A percentile compares a stretch with the other conserved stretches of the same genome.
phyloP scores from a whole-genome alignment of 495 filamentous ascomycete species.

The Tetracladium setigerum region DNA sequence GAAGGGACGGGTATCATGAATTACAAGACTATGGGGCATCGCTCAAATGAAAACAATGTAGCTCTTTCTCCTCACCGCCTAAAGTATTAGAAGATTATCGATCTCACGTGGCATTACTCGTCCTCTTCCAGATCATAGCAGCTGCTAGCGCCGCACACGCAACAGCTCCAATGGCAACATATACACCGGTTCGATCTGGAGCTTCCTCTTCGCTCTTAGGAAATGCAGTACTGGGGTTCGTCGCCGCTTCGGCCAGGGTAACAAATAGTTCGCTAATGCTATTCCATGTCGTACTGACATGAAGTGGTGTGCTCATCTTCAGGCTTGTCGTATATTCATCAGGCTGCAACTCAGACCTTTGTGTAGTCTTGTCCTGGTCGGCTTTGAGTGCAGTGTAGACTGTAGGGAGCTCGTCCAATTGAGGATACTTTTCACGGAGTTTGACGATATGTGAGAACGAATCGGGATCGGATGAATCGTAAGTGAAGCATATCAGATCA shows the following conservation, averaged over 20 bases:
- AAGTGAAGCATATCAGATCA: slow-evolving; percentile 90
- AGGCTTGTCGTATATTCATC: slow-evolving; percentile 80
- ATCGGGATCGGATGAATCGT: slow-evolving; percentile 93
- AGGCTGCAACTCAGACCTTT: slow-evolving; percentile 83
- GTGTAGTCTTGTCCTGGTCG: slow-evolving; percentile 87
- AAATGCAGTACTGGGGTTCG: slow-evolving; percentile 79
- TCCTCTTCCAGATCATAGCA: slow-evolving; percentile 59
- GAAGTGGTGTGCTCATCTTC: slow-evolving; percentile 78
- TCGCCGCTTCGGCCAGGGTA: slow-evolving; percentile 75
- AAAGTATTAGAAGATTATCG: neutral
- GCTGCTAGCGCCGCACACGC: slow-evolving; percentile 75
- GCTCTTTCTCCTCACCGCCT: neutral
- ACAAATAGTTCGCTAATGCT: slow-evolving; percentile 91
- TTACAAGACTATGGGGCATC: slow-evolving; percentile 4
- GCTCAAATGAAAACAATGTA: neutral
- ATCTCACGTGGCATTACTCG: slow-evolving; percentile 18
- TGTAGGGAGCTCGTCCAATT: slow-evolving; percentile 79
- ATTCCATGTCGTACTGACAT: slow-evolving; percentile 89
- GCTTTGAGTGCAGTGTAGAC: slow-evolving; percentile 92
- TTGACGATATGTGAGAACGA: slow-evolving; percentile 87
- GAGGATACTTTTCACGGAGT: slow-evolving; percentile 66
- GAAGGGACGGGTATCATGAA: slow-evolving; percentile 12
- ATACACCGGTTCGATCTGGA: slow-evolving; percentile 73
- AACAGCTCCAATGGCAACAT: slow-evolving; percentile 75
- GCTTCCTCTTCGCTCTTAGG: slow-evolving; percentile 80